Conservation (phyloP, 352 stramenopile species). For the Globisporangium abappressorium region DNA sequence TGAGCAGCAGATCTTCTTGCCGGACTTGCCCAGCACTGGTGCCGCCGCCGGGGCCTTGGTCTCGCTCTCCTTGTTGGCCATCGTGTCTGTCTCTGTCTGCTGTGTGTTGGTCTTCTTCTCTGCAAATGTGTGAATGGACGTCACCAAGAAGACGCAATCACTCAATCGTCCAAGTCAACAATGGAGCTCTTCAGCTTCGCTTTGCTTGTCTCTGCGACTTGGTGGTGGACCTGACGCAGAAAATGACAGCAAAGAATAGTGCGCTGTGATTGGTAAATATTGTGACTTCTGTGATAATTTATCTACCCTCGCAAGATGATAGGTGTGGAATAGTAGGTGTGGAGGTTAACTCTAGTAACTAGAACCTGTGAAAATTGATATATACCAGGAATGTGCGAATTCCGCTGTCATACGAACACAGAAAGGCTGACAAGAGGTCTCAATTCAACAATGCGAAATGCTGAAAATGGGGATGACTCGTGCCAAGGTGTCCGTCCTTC, state of each 20-base stretch:
- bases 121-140: constrained; percentile 8
- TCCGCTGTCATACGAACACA: background rate
- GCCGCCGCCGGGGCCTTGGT: constrained; percentile 22
- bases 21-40: constrained; percentile 89
- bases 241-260: background rate
- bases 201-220: constrained; percentile 17
- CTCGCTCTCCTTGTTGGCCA: constrained; percentile 47
- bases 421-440: too few relatives aligned
- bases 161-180: background rate
- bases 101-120: background rate
- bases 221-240: background rate
- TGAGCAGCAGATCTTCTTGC: constrained; percentile 98
- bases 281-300: background rate
- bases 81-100: constrained; percentile 11
- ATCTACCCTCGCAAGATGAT: background rate
- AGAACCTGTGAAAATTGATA: background rate
- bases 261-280: constrained; percentile 10
- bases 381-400: background rate
- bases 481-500: background rate
- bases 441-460: background rate
- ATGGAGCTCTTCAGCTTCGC: background rate
- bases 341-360: background rate
- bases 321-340: background rate
- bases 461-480: background rate
- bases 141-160: background rate